Base-by-base conservation (phyloP, 2,329 filamentous ascomycete species). In the Cordyceps militaris region DNA sequence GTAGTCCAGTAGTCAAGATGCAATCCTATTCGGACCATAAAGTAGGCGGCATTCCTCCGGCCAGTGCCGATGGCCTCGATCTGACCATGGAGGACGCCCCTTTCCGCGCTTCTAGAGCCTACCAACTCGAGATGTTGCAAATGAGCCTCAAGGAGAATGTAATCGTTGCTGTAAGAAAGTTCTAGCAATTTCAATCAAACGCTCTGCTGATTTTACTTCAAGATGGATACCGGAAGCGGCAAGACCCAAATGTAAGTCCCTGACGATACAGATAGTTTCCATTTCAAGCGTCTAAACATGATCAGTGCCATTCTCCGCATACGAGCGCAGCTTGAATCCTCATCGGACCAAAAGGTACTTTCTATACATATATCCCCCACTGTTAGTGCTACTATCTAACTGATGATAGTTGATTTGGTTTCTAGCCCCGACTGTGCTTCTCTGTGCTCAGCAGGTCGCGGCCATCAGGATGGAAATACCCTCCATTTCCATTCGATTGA, bases 191-290 rank as follows among this genome's bases (percentile, higher is more conserved):
- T 13, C 26, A n/a, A n/a, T n/a, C n/a, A n/a, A n/a, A n/a, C n/a
- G n/a, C 14, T 14, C 9, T 43, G 23, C 30, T 57, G 4, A 59
- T 34, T 34, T 34, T 59, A 13, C 11, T 1, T n/a, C n/a, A 60
- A 88, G 86, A 91, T 91, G 88, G 87, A 89, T 61, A 92, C 88
- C 0, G 88, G 88, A 1, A 89, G 82, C 62, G 88, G 88, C 2
- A 92, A 92, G 69, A 91, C 88, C 3, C 84, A 87, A 62, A 81
- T 91, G 87, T 89, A 79, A 71, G 79, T 36, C 28, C 43, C 16
- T 23, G 13, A 11, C 8, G n/a, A n/a, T n/a, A n/a, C n/a, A n/a
- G n/a, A 19, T 21, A 34, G 1, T 26, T 49, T 19, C 48, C 6
- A 36, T 44, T 36, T 49, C 34, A 50, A 24, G 32, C 60, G 71